Evolutionary conservation across 177 flowering plant genomes (phyloP).

Genomic region (Telopea speciosissima): DNA sequence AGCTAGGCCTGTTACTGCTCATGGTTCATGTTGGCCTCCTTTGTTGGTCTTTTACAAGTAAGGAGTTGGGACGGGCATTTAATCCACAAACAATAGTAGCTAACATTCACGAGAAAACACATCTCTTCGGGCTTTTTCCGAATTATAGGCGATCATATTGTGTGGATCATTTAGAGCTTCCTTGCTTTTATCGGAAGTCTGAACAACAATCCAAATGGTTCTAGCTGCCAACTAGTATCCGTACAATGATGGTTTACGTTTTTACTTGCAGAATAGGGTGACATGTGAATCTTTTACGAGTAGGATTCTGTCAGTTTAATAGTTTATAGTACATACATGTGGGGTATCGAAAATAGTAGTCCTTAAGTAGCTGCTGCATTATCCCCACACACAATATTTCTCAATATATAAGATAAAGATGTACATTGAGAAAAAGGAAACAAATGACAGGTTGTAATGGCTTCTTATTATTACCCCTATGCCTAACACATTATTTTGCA

Average conservation of each 20-base stretch:
- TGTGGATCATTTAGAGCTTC: not conserved
- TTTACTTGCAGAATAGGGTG: not conserved
- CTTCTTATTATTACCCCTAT: too few species aligned
- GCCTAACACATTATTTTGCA: too few species aligned
- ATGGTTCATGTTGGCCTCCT: not conserved
- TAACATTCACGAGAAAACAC: not conserved
- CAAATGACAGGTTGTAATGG: too few species aligned
- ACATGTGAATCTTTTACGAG: not conserved
- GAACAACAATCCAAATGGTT: not conserved
- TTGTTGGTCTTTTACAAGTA: not conserved
- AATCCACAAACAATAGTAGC: too few species aligned
- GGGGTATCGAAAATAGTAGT: not conserved
- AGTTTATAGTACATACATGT: too few species aligned
- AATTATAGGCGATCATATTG: not conserved
- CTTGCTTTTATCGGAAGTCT: not conserved
- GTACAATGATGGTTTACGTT: conserved; percentile 1
- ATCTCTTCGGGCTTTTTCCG: not conserved
- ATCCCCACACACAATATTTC: too few species aligned
- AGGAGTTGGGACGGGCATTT: not conserved
- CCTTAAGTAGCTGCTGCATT: not conserved
- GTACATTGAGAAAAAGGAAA: too few species aligned
- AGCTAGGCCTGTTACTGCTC: not conserved
- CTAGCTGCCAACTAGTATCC: not conserved
- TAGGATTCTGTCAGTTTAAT: not conserved
- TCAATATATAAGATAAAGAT: too few species aligned